Evolutionary conservation across 768 basidiomycete genomes (phyloP).

Genomic region (Tubosaeta sp.): DNA sequence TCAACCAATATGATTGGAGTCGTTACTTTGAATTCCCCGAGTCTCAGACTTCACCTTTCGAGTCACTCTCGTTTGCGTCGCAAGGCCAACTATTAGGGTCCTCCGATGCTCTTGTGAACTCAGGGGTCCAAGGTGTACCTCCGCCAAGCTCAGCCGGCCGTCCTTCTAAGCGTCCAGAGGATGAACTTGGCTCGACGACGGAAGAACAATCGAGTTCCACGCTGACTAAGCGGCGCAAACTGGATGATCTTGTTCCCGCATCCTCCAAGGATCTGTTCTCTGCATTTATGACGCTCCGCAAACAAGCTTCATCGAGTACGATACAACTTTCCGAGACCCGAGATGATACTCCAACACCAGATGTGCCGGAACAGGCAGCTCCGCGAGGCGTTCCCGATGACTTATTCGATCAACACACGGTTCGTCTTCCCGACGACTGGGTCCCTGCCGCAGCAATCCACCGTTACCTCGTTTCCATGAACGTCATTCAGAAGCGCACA

Average conservation of each 20-base stretch:
- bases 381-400: conserved; percentile 35
- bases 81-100: conserved; percentile 11
- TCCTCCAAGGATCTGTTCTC: conserved; percentile 25
- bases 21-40: conserved; percentile 20
- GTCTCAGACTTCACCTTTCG: conserved; percentile 17
- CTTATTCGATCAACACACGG: conserved; percentile 41
- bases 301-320: conserved; percentile 7
- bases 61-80: conserved; percentile 23
- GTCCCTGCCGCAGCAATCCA: conserved; percentile 38
- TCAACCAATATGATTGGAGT: conserved; percentile 19
- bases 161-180: neutral
- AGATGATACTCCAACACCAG: conserved; percentile 7
- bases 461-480: conserved; percentile 65
- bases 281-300: conserved; percentile 25
- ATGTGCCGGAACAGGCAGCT: conserved; percentile 10
- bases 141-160: conserved; percentile 4
- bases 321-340: conserved; percentile 10
- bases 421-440: conserved; percentile 37
- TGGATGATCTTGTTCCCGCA: conserved; percentile 21
- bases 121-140: conserved; percentile 1
- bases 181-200: neutral
- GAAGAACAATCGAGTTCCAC: conserved; percentile 2
- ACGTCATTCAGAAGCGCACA: conserved; percentile 62
- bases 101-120: conserved; percentile 1
- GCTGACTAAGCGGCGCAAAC: conserved; percentile 21